These are phyloP conservation scores for Puccinia hordei DNA, from an alignment of 1,284 basidiomycete species.

Conservation along the genomic window DNA sequence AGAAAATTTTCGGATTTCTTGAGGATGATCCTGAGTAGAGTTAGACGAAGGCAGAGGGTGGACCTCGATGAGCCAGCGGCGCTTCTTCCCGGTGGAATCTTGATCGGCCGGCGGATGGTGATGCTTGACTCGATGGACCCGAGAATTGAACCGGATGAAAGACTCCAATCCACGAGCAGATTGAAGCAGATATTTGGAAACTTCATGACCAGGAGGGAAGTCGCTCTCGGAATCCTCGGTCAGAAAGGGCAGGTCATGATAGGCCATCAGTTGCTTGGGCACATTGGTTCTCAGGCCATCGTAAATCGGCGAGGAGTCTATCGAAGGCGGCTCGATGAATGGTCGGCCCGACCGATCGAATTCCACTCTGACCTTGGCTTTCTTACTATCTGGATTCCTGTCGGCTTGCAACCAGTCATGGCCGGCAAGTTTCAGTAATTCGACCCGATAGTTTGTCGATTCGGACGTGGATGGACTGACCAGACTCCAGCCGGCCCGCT, in stretches of 20 bases:
- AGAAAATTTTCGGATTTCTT: neutral
- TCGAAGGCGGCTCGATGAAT: conserved; percentile 12
- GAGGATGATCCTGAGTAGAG: neutral
- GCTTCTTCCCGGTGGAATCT: neutral
- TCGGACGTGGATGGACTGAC: neutral
- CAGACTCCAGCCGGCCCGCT: conserved; percentile 20
- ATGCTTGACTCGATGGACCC: conserved; percentile 52
- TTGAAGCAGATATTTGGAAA: conserved; percentile 55
- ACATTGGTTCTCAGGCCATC: conserved; percentile 58
- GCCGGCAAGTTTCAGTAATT: no score
- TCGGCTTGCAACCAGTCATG: neutral
- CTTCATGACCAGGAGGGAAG: conserved; percentile 55
- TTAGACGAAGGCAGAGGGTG: neutral
- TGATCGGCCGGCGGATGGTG: neutral
- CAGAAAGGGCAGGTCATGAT: conserved; percentile 54
- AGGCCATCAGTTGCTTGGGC: conserved; percentile 57
- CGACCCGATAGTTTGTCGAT: no score
- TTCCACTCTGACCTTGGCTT: conserved; percentile 52
- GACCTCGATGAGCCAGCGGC: conserved; percentile 5
- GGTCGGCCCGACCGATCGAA: conserved; percentile 52
- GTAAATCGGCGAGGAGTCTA: conserved; percentile 56
- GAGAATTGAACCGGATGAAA: conserved; percentile 52
- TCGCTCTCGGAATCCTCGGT: neutral
- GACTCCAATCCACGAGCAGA: neutral
- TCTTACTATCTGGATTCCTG: conserved; percentile 52